Evolutionary conservation across 371 early-diverging fungal species (phyloP).

Genomic region (Furculomyces boomerangus): DNA sequence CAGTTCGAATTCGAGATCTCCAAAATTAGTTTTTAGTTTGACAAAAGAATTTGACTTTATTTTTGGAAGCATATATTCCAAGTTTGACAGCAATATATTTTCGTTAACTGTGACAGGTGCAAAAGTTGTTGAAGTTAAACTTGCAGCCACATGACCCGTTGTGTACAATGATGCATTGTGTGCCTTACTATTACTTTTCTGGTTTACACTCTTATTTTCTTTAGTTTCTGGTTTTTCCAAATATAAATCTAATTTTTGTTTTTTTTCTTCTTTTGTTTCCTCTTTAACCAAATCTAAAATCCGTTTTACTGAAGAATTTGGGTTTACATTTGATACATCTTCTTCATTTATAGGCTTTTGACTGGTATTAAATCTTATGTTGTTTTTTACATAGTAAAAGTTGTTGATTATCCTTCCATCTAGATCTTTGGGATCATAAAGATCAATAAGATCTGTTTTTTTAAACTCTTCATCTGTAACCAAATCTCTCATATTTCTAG

Average conservation of each 20-base stretch:
- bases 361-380: not conserved
- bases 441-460: slow-evolving; percentile 57
- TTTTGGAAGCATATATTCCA: slow-evolving; percentile 68
- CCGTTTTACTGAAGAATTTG: not conserved
- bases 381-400: not conserved
- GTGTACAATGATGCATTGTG: slow-evolving; percentile 61
- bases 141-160: slow-evolving; percentile 56
- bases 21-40: slow-evolving; percentile 59
- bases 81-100: slow-evolving; percentile 45
- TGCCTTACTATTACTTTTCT: slow-evolving; percentile 1
- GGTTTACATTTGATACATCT: not conserved
- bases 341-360: not conserved
- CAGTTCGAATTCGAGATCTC: slow-evolving; percentile 72
- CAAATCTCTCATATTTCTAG: slow-evolving; percentile 70
- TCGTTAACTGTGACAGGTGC: slow-evolving; percentile 50
- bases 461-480: slow-evolving; percentile 75
- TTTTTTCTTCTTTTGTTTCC: slow-evolving; percentile 11
- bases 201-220: slow-evolving; percentile 18
- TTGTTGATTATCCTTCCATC: not conserved
- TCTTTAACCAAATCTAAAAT: not conserved
- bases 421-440: slow-evolving; percentile 47
- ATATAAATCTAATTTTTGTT: slow-evolving; percentile 5
- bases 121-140: slow-evolving; percentile 76
- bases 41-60: slow-evolving; percentile 62
- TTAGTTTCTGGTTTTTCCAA: slow-evolving; percentile 23